These are phyloP conservation scores for Pestalotiopsis sp. DNA, from an alignment of 2,329 filamentous ascomycete genomes.

Conservation along the genomic window DNA sequence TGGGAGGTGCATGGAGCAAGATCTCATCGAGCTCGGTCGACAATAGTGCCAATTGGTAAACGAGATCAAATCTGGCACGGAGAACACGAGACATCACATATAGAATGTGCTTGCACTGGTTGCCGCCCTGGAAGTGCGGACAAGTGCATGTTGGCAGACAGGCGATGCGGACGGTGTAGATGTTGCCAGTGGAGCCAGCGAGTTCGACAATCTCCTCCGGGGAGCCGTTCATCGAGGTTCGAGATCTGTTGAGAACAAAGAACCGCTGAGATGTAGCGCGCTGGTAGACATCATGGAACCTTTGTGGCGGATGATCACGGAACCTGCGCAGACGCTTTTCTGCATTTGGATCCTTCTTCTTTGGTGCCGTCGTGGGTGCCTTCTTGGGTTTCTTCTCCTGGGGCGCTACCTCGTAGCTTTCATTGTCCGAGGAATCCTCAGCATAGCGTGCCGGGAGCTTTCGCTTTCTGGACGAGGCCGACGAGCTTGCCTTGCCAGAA, in stretches of 20 bases:
- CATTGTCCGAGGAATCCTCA: neutral
- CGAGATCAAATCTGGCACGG: slow-evolving; percentile 54
- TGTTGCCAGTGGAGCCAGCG: slow-evolving; percentile 66
- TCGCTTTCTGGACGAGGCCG: neutral
- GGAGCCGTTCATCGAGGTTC: slow-evolving; percentile 34
- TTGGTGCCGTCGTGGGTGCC: slow-evolving; percentile 7
- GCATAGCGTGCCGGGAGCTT: neutral
- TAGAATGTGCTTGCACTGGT: slow-evolving; percentile 68
- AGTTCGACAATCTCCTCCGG: slow-evolving; percentile 59
- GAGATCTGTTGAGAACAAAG: slow-evolving; percentile 46
- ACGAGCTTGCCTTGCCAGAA: neutral
- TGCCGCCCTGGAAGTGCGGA: slow-evolving; percentile 53
- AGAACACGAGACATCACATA: slow-evolving; percentile 65
- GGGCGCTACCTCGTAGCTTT: neutral
- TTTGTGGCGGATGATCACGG: slow-evolving; percentile 5
- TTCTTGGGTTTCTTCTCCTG: neutral
- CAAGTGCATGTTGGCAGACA: slow-evolving; percentile 58
- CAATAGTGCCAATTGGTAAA: slow-evolving; percentile 66
- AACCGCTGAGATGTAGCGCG: slow-evolving; percentile 30
- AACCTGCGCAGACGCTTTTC: slow-evolving; percentile 16
- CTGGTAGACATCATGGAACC: slow-evolving; percentile 4
- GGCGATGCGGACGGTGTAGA: slow-evolving; percentile 61
- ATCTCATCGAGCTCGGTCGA: slow-evolving; percentile 61
- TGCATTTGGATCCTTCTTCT: slow-evolving; percentile 9
- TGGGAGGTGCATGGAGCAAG: slow-evolving; percentile 55